phyloP scores from a whole-genome alignment of 1,284 basidiomycete species.

The Fistulinella cinereoalba region DNA sequence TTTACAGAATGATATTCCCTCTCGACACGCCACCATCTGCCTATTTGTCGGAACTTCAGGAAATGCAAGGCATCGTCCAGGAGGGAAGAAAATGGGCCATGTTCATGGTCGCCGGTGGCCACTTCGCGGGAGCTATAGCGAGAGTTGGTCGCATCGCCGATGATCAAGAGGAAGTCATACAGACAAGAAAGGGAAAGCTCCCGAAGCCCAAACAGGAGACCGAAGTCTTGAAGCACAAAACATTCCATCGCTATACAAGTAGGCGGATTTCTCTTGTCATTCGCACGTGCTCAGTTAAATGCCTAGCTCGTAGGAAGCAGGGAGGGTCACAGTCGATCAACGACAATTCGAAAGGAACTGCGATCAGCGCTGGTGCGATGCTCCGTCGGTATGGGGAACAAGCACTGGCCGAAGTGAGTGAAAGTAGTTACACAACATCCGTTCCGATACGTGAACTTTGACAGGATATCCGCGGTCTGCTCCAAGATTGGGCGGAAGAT shows the following conservation, averaged over 20 bases:
- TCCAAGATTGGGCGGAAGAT: slow-evolving; percentile 84
- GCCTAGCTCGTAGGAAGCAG: slow-evolving; percentile 89
- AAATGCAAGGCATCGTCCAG: slow-evolving; percentile 61
- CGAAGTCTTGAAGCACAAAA: slow-evolving; percentile 88
- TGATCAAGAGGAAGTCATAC: slow-evolving; percentile 35
- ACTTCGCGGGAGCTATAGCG: slow-evolving; percentile 93
- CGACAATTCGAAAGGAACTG: slow-evolving; percentile 90
- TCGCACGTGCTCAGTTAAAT: slow-evolving; percentile 1
- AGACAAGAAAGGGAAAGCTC: slow-evolving; percentile 51
- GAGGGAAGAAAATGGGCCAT: slow-evolving; percentile 84
- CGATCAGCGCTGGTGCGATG: slow-evolving; percentile 93
- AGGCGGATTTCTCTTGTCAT: slow-evolving; percentile 23
- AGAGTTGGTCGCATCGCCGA: slow-evolving; percentile 57
- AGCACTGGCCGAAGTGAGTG: slow-evolving; percentile 80
- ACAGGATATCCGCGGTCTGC: slow-evolving; percentile 81
- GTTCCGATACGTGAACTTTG: neutral
- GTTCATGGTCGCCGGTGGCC: slow-evolving; percentile 96
- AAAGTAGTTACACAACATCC: neutral
- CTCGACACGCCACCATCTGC: slow-evolving; percentile 39
- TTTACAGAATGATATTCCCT: slow-evolving; percentile 79
- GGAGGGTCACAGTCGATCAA: slow-evolving; percentile 93
- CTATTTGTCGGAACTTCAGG: slow-evolving; percentile 58
- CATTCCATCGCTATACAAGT: slow-evolving; percentile 99
- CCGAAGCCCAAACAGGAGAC: slow-evolving; percentile 63
- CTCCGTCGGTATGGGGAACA: slow-evolving; percentile 95